phyloP scores from a whole-genome alignment of 2,329 filamentous ascomycete genomes.

The Elsinoe perseae region DNA sequence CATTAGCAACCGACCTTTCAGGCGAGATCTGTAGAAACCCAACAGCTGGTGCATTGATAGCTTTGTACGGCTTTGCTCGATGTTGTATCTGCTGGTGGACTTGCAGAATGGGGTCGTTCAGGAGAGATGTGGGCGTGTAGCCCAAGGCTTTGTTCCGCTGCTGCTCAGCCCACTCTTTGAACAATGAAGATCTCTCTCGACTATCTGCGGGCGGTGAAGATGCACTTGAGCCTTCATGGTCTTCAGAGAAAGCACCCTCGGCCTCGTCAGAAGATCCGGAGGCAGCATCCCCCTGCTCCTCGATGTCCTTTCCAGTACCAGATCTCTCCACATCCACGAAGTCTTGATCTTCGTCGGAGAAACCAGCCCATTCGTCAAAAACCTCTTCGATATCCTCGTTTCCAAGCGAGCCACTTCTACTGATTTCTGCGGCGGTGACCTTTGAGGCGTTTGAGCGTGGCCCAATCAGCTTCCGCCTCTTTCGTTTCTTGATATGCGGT shows the following conservation, averaged over 20 bases:
- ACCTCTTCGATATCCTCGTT: slow-evolving; percentile 22
- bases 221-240: slow-evolving; percentile 27
- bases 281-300: neutral
- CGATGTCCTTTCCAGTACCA: neutral
- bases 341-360: slow-evolving; percentile 19
- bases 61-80: slow-evolving; percentile 23
- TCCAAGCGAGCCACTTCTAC: slow-evolving; percentile 22
- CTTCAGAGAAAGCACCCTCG: slow-evolving; percentile 22
- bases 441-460: slow-evolving; percentile 44
- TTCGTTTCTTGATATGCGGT: slow-evolving; percentile 75
- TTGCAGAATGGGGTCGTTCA: slow-evolving; percentile 33
- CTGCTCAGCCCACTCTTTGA: slow-evolving; percentile 87
- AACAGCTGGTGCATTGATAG: slow-evolving; percentile 11
- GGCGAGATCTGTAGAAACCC: neutral
- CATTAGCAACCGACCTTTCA: slow-evolving; percentile 53
- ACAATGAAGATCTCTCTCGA: slow-evolving; percentile 51
- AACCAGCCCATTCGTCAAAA: slow-evolving; percentile 19
- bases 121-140: slow-evolving; percentile 43
- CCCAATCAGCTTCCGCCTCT: slow-evolving; percentile 43
- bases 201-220: slow-evolving; percentile 16
- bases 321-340: neutral
- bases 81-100: slow-evolving; percentile 24
- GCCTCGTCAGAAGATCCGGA: neutral
- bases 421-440: slow-evolving; percentile 4
- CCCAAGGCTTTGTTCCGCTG: slow-evolving; percentile 80